Percentiles rank a stretch among this genome's conserved stretches.
phyloP scores from a whole-genome alignment of 805 yeast species.

The Candida parachauliodes region DNA sequence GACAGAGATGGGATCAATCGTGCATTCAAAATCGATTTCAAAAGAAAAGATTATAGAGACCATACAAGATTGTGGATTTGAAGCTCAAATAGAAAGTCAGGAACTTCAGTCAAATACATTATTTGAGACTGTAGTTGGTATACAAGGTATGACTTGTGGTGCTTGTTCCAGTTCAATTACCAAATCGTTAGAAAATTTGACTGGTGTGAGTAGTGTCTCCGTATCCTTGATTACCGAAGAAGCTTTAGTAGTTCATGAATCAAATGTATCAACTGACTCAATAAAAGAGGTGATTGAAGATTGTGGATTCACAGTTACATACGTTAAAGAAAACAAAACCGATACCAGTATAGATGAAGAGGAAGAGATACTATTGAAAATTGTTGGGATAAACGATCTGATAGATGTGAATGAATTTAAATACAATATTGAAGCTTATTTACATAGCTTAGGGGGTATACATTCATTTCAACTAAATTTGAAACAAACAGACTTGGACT shows the following conservation, averaged over 20 bases:
- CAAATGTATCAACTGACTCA: conserved; percentile 11
- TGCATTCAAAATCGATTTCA: conserved; percentile 13
- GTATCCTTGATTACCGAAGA: conserved; percentile 38
- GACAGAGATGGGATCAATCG: conserved; percentile 33
- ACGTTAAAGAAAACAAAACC: background rate
- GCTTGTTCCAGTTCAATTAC: conserved; percentile 40
- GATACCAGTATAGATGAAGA: conserved; percentile 23
- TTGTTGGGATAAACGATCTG: conserved; percentile 27
- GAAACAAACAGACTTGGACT: conserved; percentile 4
- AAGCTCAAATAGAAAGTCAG: conserved; percentile 12
- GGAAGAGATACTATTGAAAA: conserved; percentile 28
- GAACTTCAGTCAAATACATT: background rate
- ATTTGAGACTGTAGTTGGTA: conserved; percentile 2
- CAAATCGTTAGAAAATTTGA: conserved; percentile 21
- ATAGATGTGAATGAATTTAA: conserved; percentile 27
- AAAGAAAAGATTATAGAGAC: conserved; percentile 16
- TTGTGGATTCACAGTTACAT: conserved; percentile 30
- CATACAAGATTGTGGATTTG: conserved; percentile 59
- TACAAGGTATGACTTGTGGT: conserved; percentile 38
- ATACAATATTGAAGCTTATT: conserved; percentile 39
- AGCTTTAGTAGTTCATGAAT: conserved; percentile 22
- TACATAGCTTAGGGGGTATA: conserved; percentile 31
- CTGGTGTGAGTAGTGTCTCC: conserved; percentile 23
- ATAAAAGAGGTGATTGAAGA: conserved; percentile 53
- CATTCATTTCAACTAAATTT: conserved; percentile 12